phyloP scores from a whole-genome alignment of 768 basidiomycete genomes.

The Chalciporus pseudorubinellus region DNA sequence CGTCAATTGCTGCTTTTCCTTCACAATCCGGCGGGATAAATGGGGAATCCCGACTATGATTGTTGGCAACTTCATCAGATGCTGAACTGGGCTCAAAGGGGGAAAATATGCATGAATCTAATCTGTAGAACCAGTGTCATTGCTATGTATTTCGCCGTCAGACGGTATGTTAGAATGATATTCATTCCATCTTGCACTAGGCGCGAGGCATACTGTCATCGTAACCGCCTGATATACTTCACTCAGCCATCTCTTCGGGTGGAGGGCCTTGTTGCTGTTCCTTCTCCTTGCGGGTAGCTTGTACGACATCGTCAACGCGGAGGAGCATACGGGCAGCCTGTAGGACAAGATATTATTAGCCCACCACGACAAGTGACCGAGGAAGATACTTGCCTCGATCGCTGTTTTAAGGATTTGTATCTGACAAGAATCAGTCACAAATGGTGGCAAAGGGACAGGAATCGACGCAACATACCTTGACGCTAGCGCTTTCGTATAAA shows the following conservation, averaged over 20 bases:
- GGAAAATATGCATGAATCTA: background rate
- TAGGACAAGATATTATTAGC: background rate
- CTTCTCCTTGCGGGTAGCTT: conserved; percentile 70
- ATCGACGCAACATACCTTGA: conserved; percentile 57
- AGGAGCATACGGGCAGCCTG: conserved; percentile 88
- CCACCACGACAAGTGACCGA: background rate
- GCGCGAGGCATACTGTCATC: background rate
- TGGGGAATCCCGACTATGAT: conserved; percentile 90
- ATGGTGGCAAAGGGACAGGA: background rate
- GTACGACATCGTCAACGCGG: conserved; percentile 92
- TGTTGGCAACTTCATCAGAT: conserved; percentile 85
- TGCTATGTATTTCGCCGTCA: background rate
- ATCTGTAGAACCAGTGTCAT: background rate
- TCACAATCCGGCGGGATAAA: conserved; percentile 80
- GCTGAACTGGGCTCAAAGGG: conserved; percentile 31
- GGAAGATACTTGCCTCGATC: conserved; percentile 61
- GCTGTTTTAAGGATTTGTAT: conserved; percentile 97
- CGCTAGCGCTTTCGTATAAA: conserved; percentile 91
- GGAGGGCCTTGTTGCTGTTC: conserved; percentile 48
- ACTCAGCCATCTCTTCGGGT: conserved; percentile 54
- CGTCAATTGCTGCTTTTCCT: conserved; percentile 88
- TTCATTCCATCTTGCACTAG: conserved; percentile 6
- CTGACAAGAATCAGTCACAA: conserved; percentile 34
- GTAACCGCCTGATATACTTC: background rate
- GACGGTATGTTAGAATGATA: conserved; percentile 11